Evolutionary conservation across 495 filamentous ascomycete genomes (phyloP), one percentile per base, ranked within the genome.

Genomic region (Hypoxylon cercidicola): DNA sequence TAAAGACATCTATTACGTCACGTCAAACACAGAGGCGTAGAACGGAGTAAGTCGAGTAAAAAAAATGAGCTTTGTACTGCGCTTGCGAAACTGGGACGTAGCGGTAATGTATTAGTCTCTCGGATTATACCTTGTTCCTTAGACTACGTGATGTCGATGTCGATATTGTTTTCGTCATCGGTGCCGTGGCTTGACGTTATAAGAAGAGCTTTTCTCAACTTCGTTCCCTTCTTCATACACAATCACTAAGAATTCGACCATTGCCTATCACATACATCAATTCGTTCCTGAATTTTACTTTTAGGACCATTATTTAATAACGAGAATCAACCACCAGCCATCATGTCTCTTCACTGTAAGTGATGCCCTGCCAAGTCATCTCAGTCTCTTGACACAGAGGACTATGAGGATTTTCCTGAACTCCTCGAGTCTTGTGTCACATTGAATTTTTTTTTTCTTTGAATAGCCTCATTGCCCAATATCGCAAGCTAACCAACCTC

Each of bases 321-420:
- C 21, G 8, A 39, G 18, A 64, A 55, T 54, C 60, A 51, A 67
- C 56, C 28, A 55, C 21, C 60, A 55, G 62, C 56, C 72, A 83
- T 64, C 75, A 86, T 86, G 83, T 84, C 82, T 82, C 81, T 86
- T 52, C 80, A 84, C 70, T 86, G 83, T 86, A 68, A 74, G 83
- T 82, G 45, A 21, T 18, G 21, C 30, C 32, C 28, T 48, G n/a
- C 8, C 2, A 35, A 19, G 18, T 40, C 20, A 6, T 32, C 15
- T 11, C 20, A 28, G 28, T 16, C 46, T 49, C 35, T 40, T 21
- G 46, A 19, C 8, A 23, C n/a, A 37, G 54, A 52, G 37, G 32
- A 41, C 18, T 41, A 46, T 43, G 9, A 37, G 20, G 51, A 12
- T 48, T 55, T 5, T 28, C 7, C 7, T 28, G 3, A 28, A 28